These are phyloP conservation scores for Phyllosticta ampelicida DNA, from an alignment of 2,329 filamentous ascomycete genomes.

Conservation along the genomic window DNA sequence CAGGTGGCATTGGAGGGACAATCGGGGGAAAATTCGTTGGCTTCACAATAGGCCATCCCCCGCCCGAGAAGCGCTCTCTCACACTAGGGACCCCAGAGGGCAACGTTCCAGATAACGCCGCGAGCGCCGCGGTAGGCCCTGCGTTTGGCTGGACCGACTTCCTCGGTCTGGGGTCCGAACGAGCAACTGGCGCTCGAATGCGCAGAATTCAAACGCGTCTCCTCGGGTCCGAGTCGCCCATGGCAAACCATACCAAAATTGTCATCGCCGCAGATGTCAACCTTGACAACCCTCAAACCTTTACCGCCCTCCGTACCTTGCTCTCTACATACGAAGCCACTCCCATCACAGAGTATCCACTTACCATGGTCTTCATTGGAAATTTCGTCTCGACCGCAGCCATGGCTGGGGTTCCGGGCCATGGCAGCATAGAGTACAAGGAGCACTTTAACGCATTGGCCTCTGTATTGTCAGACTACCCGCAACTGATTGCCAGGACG, in stretches of 20 bases:
- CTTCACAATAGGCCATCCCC: slow-evolving; percentile 84
- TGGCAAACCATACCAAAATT: slow-evolving; percentile 23
- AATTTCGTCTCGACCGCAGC: slow-evolving; percentile 60
- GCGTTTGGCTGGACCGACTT: slow-evolving; percentile 95
- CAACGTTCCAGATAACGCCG: slow-evolving; percentile 42
- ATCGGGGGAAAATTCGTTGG: slow-evolving; percentile 88
- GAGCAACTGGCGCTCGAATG: slow-evolving; percentile 74
- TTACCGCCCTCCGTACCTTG: slow-evolving; percentile 72
- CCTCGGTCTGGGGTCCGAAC: slow-evolving; percentile 79
- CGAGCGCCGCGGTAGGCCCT: slow-evolving; percentile 27
- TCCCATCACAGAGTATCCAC: slow-evolving; percentile 53
- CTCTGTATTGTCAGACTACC: slow-evolving; percentile 71
- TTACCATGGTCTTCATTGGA: slow-evolving; percentile 73
- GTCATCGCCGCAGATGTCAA: slow-evolving; percentile 37
- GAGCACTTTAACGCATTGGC: slow-evolving; percentile 89
- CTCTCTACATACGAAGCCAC: slow-evolving; percentile 60
- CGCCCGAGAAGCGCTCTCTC: slow-evolving; percentile 70
- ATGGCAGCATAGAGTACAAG: slow-evolving; percentile 90
- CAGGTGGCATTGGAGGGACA: slow-evolving; percentile 73
- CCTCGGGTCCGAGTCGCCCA: slow-evolving; percentile 31
- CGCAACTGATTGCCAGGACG: slow-evolving; percentile 62
- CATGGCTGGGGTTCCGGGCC: slow-evolving; percentile 53
- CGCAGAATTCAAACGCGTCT: slow-evolving; percentile 63
- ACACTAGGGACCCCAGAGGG: slow-evolving; percentile 50
- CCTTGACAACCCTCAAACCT: slow-evolving; percentile 70